These are phyloP conservation scores for Brassica hybrid DNA, from an alignment of 441 rosid genomes.

Conservation along the genomic window DNA sequence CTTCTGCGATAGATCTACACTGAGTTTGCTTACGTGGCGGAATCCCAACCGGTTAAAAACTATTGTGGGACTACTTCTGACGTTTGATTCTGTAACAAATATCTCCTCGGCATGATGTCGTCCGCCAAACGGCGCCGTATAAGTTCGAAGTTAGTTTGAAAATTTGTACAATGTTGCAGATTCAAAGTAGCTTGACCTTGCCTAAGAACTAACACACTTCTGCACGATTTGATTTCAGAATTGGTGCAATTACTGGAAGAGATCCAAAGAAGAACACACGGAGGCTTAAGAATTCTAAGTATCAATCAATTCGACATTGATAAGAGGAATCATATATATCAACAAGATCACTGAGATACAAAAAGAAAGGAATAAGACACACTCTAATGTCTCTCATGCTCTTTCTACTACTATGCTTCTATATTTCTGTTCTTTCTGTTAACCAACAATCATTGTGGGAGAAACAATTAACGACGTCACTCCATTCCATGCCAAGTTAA, in stretches of 20 bases:
- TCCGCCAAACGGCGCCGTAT: background rate
- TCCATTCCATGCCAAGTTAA: background rate
- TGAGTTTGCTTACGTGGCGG: constrained; percentile 14
- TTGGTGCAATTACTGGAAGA: background rate
- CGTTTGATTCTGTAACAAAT: background rate
- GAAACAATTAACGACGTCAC: background rate
- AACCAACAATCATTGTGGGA: background rate
- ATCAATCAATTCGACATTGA: no score
- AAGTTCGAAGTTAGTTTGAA: background rate
- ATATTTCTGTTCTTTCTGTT: no score
- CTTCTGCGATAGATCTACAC: background rate
- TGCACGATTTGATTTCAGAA: background rate
- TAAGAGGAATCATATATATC: no score
- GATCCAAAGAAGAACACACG: background rate
- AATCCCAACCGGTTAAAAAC: no score
- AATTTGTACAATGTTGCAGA: background rate
- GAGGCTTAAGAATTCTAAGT: no score
- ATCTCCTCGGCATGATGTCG: background rate
- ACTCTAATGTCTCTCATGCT: no score
- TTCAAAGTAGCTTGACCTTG: background rate
- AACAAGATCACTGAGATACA: no score
- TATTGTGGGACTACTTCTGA: no score
- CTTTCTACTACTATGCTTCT: no score
- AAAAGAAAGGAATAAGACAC: no score
- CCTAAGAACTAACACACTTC: background rate